These are phyloP conservation scores for Candida sanyaensis DNA, from an alignment of 1,139 yeast genomes.

Conservation along the genomic window DNA sequence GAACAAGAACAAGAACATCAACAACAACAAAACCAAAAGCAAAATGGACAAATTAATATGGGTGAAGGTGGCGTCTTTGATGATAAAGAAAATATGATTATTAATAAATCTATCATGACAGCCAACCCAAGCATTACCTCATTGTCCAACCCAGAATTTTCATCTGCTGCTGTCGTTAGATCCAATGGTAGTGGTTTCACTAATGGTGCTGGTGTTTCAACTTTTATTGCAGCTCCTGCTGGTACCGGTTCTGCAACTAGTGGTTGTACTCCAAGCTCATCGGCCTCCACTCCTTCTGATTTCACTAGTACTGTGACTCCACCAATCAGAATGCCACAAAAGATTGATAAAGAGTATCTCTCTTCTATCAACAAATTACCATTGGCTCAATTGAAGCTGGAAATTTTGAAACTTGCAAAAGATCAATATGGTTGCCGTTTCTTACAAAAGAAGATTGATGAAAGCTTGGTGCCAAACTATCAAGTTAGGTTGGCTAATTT, in stretches of 20 bases:
- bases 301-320: constrained; percentile 7
- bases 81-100: constrained; percentile 9
- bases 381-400: constrained; percentile 32
- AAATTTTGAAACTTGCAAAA: constrained; percentile 41
- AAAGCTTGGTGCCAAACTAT: constrained; percentile 33
- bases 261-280: constrained; percentile 8
- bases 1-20: constrained; percentile 1
- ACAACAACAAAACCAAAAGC: not conserved
- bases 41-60: not conserved
- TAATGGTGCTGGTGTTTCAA: constrained; percentile 5
- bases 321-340: constrained; percentile 13
- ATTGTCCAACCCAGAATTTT: constrained; percentile 4
- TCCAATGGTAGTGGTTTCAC: constrained; percentile 1
- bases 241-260: constrained; percentile 8
- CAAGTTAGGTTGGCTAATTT: constrained; percentile 37
- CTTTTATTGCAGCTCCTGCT: constrained; percentile 7
- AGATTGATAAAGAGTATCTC: constrained; percentile 47
- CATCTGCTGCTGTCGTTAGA: constrained; percentile 2
- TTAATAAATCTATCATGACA: constrained; percentile 4
- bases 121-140: not conserved
- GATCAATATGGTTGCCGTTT: constrained; percentile 53
- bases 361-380: constrained; percentile 40
- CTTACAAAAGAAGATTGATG: constrained; percentile 49
- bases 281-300: constrained; percentile 11
- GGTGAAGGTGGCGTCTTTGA: not conserved